phyloP scores from a whole-genome alignment of 805 yeast genomes.

The Monosporozyma servazzii region DNA sequence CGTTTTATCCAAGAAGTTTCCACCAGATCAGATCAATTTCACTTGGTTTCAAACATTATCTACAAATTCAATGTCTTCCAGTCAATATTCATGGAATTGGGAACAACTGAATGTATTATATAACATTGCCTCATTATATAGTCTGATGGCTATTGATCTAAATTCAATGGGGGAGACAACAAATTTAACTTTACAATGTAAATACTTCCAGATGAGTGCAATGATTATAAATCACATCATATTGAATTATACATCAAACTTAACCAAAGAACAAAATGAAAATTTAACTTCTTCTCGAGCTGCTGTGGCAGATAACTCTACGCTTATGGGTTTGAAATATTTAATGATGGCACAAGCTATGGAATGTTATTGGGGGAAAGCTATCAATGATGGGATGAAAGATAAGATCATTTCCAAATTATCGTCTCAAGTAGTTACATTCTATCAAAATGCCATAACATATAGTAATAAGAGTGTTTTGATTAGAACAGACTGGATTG shows the following conservation, averaged over 20 bases:
- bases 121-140: constrained; percentile 58
- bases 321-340: constrained; percentile 41
- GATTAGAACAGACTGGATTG: constrained; percentile 54
- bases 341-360: constrained; percentile 79
- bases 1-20: constrained; percentile 47
- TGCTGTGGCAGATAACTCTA: constrained; percentile 35
- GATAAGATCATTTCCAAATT: constrained; percentile 56
- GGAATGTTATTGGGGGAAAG: constrained; percentile 76
- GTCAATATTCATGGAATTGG: constrained; percentile 40
- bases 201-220: constrained; percentile 61
- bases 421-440: constrained; percentile 52
- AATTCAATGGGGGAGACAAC: constrained; percentile 31
- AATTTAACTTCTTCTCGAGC: constrained; percentile 7
- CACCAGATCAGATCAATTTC: constrained; percentile 49
- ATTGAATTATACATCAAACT: constrained; percentile 9
- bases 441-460: constrained; percentile 40
- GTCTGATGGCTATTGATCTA: constrained; percentile 44
- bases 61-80: constrained; percentile 41
- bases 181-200: constrained; percentile 37
- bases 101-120: constrained; percentile 58
- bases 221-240: constrained; percentile 45
- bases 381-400: constrained; percentile 33
- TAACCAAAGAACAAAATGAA: constrained; percentile 3
- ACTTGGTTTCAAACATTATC: constrained; percentile 70
- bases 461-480: constrained; percentile 41